Evolutionary conservation across 192 early-diverging fungal species (phyloP), one percentile per base, ranked within the genome.

Genomic region (Podila epicladia): DNA sequence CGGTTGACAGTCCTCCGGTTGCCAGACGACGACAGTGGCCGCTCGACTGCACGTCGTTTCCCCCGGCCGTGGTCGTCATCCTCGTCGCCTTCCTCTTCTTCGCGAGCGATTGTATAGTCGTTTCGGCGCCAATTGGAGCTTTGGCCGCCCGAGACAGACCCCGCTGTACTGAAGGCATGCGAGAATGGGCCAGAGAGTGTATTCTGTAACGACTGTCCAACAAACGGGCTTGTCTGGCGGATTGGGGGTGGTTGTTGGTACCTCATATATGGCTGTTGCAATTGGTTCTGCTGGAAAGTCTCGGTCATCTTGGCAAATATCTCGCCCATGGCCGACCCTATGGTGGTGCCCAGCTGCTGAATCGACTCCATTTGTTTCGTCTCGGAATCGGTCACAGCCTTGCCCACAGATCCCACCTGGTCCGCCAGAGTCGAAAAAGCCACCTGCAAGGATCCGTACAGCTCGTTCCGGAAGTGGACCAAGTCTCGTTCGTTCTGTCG

Each of bases 321-420:
- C 33, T 72, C 77, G 9, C 71, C 66, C 77, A 80, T 80, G 1
- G 70, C 77, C 13, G 37, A 67, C 48, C 70, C 77, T 29, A 80
- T 73, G 5, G 61, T 69, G 3, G 41, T 41, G n/a, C 77, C 77
- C 0, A 80, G 62, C 20, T 73, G 70, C 45, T 65, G 59, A 35
- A 72, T 69, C 2, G 66, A 62, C 24, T 80, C 77, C 33, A 50
- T 50, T 57, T 80, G 77, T 2, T 59, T 51, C 26, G 62, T 62
- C 49, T 80, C 77, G 1, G 67, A 71, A 41, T 58, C 59, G 6
- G 49, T 55, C 49, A 80, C 77, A 26, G 77, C 62, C 11, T 66
- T 71, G 22, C 77, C 77, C 2, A 80, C 77, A 19, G 65, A 61
- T 58, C 68, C 66, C 1, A 80, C 77, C n/a, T 80, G 77, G 12